Conservation (phyloP, 106 monocot species). For the Dendrobium officinale region DNA sequence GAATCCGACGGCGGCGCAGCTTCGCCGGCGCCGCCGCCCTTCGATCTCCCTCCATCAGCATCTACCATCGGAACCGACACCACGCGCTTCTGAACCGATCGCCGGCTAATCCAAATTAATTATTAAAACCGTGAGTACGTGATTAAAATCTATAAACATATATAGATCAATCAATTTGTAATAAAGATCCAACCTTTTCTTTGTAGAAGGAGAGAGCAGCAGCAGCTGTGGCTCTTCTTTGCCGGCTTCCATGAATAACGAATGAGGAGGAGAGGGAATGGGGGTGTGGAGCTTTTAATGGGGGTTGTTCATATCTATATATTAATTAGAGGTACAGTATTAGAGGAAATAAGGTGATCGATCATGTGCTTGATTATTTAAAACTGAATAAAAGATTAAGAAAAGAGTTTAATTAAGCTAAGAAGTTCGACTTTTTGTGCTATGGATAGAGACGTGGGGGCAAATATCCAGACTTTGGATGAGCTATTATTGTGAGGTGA, state of each 20-base stretch:
- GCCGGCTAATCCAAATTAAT: conserved; percentile 9
- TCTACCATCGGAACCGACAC: conserved; percentile 17
- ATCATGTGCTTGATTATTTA: not conserved
- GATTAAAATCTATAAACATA: not conserved
- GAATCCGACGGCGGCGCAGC: conserved; percentile 23
- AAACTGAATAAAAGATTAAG: not conserved
- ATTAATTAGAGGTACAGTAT: not conserved
- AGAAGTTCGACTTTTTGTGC: not conserved
- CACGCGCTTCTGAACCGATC: conserved; percentile 23
- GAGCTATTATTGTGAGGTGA: not conserved
- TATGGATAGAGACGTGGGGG: not conserved
- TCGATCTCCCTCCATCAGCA: not conserved
- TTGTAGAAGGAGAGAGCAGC: not conserved
- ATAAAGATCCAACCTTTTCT: not conserved
- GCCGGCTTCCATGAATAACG: not conserved
- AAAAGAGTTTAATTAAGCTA: not conserved
- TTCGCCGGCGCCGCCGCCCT: conserved; percentile 5
- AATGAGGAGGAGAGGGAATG: not conserved
- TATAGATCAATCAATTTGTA: not conserved
- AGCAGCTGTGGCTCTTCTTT: not conserved
- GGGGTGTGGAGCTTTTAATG: not conserved
- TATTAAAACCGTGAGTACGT: not conserved
- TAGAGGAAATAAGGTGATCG: not conserved
- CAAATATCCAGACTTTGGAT: not conserved
- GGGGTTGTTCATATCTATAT: not conserved